phyloP scores from a whole-genome alignment of 345 rosid species.

The Physaria fendleri region DNA sequence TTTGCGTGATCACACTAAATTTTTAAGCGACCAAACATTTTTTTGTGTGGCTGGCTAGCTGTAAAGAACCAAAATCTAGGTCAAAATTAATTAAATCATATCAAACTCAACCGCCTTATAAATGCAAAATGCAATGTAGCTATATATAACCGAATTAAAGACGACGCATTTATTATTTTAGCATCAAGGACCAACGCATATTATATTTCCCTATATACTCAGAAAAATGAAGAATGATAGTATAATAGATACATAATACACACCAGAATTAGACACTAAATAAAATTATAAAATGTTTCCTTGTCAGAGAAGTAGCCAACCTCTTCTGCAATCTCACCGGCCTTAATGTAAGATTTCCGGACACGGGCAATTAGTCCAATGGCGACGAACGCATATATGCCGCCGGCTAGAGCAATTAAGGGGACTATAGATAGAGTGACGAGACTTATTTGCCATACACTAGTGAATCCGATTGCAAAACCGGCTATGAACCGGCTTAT shows the following conservation, averaged over 20 bases:
- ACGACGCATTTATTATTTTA: conserved; percentile 23
- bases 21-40: neutral
- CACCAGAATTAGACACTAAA: too few relatives aligned
- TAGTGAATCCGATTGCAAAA: conserved; percentile 70
- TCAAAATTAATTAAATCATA: neutral
- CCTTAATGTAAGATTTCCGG: conserved; percentile 81
- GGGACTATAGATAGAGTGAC: conserved; percentile 95
- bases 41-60: conserved; percentile 5
- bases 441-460: conserved; percentile 94
- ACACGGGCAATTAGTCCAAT: conserved; percentile 75
- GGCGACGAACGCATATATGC: conserved; percentile 73
- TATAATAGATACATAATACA: too few relatives aligned
- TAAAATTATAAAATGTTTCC: neutral
- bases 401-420: conserved; percentile 88
- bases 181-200: conserved; percentile 11
- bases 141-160: conserved; percentile 29
- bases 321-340: conserved; percentile 98
- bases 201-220: neutral
- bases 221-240: too few relatives aligned
- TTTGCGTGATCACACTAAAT: neutral
- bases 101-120: conserved; percentile 22
- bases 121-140: conserved; percentile 29
- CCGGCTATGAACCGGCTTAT: conserved; percentile 84
- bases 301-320: conserved; percentile 30
- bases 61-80: conserved; percentile 15